phyloP scores from a whole-genome alignment of 495 filamentous ascomycete genomes.

The Hypoxylon cercidicola region DNA sequence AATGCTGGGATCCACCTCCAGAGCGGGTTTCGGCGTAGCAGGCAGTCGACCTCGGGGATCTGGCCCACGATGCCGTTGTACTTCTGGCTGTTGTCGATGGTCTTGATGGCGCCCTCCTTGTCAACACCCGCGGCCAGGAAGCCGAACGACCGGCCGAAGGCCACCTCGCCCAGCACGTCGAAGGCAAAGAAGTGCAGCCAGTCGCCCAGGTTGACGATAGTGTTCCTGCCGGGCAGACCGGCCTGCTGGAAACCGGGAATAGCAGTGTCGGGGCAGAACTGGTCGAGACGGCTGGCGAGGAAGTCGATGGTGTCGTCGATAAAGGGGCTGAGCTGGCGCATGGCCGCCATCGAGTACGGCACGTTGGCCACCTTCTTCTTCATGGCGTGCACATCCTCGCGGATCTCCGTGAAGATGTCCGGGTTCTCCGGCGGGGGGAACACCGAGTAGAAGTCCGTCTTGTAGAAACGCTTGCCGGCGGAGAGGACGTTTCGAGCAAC shows the following conservation, averaged over 20 bases:
- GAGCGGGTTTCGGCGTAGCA: slow-evolving; percentile 60
- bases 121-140: slow-evolving; percentile 69
- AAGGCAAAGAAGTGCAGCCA: slow-evolving; percentile 67
- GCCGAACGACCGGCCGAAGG: slow-evolving; percentile 71
- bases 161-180: slow-evolving; percentile 70
- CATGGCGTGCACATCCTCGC: slow-evolving; percentile 63
- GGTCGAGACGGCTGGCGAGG: slow-evolving; percentile 53
- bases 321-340: slow-evolving; percentile 60
- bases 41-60: slow-evolving; percentile 59
- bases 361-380: slow-evolving; percentile 67
- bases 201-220: slow-evolving; percentile 58
- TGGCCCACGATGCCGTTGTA: slow-evolving; percentile 66
- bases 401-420: slow-evolving; percentile 67
- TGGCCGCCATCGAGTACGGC: slow-evolving; percentile 64
- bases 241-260: slow-evolving; percentile 38
- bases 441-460: slow-evolving; percentile 65
- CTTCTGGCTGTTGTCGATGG: slow-evolving; percentile 63
- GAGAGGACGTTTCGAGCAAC: slow-evolving; percentile 59
- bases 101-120: slow-evolving; percentile 64
- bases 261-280: slow-evolving; percentile 43
- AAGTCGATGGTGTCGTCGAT: slow-evolving; percentile 61
- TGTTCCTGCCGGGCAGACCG: slow-evolving; percentile 36
- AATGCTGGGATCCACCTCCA: slow-evolving; percentile 60
- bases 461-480: slow-evolving; percentile 65
- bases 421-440: slow-evolving; percentile 67